Conservation (phyloP, 2,329 filamentous ascomycete genomes). For the Cytospora piceae region DNA sequence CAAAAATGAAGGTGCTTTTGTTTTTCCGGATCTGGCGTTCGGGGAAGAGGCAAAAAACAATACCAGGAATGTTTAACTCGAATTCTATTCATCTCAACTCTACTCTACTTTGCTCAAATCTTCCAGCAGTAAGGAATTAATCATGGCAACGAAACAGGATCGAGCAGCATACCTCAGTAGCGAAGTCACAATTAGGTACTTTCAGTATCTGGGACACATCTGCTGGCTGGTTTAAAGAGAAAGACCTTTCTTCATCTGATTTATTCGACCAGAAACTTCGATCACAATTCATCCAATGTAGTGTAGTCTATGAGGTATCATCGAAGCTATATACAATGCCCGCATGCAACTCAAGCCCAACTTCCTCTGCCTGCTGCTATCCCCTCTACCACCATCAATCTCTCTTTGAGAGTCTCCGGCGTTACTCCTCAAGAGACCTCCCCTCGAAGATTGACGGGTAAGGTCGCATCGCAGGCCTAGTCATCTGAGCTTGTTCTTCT, state of each 20-base stretch:
- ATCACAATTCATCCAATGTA: slow-evolving; percentile 28
- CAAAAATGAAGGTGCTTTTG: not conserved
- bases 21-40: not conserved
- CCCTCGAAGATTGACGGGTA: not conserved
- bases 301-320: slow-evolving; percentile 34
- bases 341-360: slow-evolving; percentile 17
- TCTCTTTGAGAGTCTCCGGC: not conserved
- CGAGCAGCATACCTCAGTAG: not conserved
- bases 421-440: not conserved
- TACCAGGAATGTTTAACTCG: not conserved
- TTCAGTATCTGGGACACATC: too few relatives aligned
- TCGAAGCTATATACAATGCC: slow-evolving; percentile 31
- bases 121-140: not conserved
- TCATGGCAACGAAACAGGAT: not conserved
- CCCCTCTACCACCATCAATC: not conserved
- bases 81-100: not conserved
- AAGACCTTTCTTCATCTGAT: not conserved
- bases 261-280: slow-evolving; percentile 12
- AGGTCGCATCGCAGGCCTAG: not conserved
- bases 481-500: not conserved
- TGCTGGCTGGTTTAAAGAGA: not conserved
- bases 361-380: not conserved
- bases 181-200: not conserved
- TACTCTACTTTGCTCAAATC: not conserved
- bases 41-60: not conserved